These are phyloP conservation scores for Salicornia ramosissima DNA, from an alignment of 148 eudicot genomes.

Conservation along the genomic window DNA sequence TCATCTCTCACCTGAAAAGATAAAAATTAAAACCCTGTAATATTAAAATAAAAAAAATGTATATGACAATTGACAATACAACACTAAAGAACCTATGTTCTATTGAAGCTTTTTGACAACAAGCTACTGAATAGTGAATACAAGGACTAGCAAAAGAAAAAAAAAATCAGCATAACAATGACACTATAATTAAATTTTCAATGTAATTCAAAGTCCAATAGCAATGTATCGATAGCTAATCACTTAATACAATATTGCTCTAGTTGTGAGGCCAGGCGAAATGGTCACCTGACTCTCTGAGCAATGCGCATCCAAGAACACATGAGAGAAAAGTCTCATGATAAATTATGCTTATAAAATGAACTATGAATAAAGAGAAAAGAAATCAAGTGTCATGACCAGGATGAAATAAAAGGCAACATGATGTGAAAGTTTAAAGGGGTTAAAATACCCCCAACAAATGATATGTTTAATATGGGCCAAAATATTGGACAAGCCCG, in stretches of 20 bases:
- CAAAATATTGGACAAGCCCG: too few relatives aligned
- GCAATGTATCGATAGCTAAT: too few relatives aligned
- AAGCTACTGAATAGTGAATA: background rate
- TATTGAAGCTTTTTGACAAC: background rate
- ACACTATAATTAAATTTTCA: background rate
- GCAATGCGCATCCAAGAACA: constrained; percentile 5
- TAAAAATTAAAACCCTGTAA: background rate
- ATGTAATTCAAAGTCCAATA: background rate
- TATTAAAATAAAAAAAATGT: background rate
- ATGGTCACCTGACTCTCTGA: too few relatives aligned
- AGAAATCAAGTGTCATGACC: too few relatives aligned
- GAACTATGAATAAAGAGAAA: background rate
- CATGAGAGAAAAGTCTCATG: background rate
- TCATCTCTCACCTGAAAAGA: constrained; percentile 82
- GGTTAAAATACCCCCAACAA: too few relatives aligned
- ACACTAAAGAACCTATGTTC: background rate
- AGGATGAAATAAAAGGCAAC: too few relatives aligned
- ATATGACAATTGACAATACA: background rate
- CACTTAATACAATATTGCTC: too few relatives aligned
- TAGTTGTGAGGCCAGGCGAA: too few relatives aligned
- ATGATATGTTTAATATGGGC: too few relatives aligned
- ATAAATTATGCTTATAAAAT: background rate
- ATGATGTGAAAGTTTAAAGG: too few relatives aligned
- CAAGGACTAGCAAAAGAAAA: background rate
- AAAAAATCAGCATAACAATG: background rate